phyloP scores from a whole-genome alignment of 2,329 filamentous ascomycete species.

The Diaporthe helianthi region DNA sequence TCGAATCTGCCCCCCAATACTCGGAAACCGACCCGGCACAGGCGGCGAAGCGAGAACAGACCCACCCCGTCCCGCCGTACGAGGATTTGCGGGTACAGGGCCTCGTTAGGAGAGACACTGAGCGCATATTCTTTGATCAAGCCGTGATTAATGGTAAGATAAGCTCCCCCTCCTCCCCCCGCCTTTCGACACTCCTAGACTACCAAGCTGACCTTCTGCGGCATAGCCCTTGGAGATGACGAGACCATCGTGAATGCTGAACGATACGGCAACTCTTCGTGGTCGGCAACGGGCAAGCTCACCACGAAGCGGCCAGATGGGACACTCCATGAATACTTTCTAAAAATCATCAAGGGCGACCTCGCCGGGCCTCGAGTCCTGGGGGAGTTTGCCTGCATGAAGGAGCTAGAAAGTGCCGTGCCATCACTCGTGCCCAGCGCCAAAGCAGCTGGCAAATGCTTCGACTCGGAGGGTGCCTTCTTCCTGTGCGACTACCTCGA shows the following conservation, averaged over 20 bases:
- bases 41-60: background rate
- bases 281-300: conserved; percentile 41
- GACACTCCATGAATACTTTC: conserved; percentile 38
- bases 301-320: conserved; percentile 37
- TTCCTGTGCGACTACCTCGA: conserved; percentile 43
- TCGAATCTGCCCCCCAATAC: background rate
- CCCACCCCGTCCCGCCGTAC: background rate
- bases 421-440: conserved; percentile 43
- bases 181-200: too few species aligned
- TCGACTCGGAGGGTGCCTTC: conserved; percentile 39
- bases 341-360: conserved; percentile 36
- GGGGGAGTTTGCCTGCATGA: conserved; percentile 43
- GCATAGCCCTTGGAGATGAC: conserved; percentile 15
- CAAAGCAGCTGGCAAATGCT: conserved; percentile 38
- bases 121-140: conserved; percentile 22
- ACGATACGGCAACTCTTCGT: conserved; percentile 40
- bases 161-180: background rate
- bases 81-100: background rate
- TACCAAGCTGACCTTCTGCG: background rate
- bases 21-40: background rate
- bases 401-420: conserved; percentile 40
- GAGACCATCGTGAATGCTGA: conserved; percentile 37
- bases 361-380: conserved; percentile 7
- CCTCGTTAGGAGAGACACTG: conserved; percentile 19
- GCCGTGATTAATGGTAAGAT: conserved; percentile 13